A percentile compares a stretch with the other conserved stretches of the same genome.
These are phyloP conservation scores for Coemansia umbellata DNA, from an alignment of 192 early-diverging fungal genomes.

Conservation along the genomic window DNA sequence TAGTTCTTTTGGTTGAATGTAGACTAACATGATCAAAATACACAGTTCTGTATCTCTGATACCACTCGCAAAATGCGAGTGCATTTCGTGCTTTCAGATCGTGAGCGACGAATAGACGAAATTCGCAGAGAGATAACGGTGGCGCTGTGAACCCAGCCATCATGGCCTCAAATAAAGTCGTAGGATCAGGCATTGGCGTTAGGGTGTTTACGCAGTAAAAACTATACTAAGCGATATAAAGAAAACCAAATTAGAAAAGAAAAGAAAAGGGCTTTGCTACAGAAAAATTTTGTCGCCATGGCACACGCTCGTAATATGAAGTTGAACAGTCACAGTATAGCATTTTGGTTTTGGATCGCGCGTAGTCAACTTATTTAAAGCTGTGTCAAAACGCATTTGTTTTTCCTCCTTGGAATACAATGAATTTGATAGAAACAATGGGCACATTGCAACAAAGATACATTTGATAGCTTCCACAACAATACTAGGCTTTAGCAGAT, in stretches of 20 bases:
- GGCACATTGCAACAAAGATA: no score
- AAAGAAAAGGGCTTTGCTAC: neutral
- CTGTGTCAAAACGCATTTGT: no score
- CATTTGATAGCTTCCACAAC: no score
- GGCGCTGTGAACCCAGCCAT: constrained; percentile 36
- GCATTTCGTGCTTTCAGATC: constrained; percentile 29
- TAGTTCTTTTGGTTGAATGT: constrained; percentile 1
- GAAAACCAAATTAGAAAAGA: neutral
- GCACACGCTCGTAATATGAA: no score
- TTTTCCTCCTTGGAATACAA: no score
- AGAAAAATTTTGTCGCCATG: no score
- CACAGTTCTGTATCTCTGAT: constrained; percentile 36
- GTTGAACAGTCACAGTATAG: no score
- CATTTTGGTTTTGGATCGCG: neutral
- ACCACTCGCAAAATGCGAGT: constrained; percentile 45
- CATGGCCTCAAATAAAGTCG: constrained; percentile 36
- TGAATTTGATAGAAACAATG: no score
- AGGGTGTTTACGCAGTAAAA: neutral
- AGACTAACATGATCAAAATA: constrained; percentile 32
- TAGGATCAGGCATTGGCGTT: constrained; percentile 6
- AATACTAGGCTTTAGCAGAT: no score
- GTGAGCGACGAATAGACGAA: constrained; percentile 25
- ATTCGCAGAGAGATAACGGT: constrained; percentile 37
- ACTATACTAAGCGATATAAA: neutral
- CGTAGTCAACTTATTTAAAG: neutral